Evolutionary conservation across 768 basidiomycete genomes (phyloP).

Genomic region (Tricholomella constricta): DNA sequence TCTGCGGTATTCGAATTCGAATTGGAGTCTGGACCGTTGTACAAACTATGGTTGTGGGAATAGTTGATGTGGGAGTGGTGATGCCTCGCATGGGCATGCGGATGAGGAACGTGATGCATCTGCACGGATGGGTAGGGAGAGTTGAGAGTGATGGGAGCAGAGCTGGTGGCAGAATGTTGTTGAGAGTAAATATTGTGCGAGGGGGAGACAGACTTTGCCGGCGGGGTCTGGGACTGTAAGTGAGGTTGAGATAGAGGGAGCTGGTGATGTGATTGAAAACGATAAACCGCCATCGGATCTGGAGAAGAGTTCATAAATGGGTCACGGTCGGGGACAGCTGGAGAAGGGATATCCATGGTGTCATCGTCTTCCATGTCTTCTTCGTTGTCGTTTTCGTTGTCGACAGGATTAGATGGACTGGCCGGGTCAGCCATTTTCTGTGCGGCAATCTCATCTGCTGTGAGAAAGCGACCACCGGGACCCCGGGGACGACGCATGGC

Average conservation of each 20-base stretch:
- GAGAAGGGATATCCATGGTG: conserved; percentile 26
- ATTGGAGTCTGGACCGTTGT: conserved; percentile 37
- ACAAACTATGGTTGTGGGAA: conserved; percentile 36
- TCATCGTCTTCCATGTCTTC: conserved; percentile 45
- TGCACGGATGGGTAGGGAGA: conserved; percentile 59
- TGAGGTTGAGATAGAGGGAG: conserved; percentile 14
- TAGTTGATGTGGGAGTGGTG: conserved; percentile 57
- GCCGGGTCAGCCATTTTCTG: conserved; percentile 54
- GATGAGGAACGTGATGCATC: conserved; percentile 83
- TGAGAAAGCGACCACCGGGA: conserved; percentile 96
- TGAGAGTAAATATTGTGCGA: conserved; percentile 21
- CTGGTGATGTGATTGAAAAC: conserved; percentile 23
- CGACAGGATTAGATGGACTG: conserved; percentile 24
- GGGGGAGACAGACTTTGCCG: conserved; percentile 19
- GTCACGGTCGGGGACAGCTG: conserved; percentile 21
- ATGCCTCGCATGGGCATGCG: conserved; percentile 75
- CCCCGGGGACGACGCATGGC: conserved; percentile 97
- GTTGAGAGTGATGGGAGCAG: conserved; percentile 49
- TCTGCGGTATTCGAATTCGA: conserved; percentile 34
- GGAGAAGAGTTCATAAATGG: conserved; percentile 23
- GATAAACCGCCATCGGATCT: conserved; percentile 29
- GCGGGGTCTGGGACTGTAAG: conserved; percentile 16
- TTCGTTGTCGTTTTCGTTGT: conserved; percentile 14
- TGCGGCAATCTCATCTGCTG: conserved; percentile 91
- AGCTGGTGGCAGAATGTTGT: conserved; percentile 23